Percentiles rank a stretch among this genome's conserved stretches.
Conservation (phyloP, 2,329 filamentous ascomycete genomes). For the Neofusicoccum parvum region DNA sequence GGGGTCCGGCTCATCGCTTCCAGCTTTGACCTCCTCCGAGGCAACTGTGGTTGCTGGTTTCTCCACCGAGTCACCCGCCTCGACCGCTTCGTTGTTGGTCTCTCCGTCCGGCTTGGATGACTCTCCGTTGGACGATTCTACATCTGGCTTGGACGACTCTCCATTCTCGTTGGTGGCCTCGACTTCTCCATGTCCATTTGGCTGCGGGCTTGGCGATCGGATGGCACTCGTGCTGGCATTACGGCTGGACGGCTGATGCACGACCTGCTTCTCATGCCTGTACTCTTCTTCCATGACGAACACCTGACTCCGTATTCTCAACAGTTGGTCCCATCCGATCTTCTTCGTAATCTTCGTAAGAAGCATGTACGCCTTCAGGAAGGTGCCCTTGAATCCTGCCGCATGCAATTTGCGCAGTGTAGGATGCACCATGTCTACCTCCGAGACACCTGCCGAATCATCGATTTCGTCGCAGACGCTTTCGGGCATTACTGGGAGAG, state of each 20-base stretch:
- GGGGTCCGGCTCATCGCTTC: conserved; percentile 65
- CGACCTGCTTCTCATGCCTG: conserved; percentile 74
- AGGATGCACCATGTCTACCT: conserved; percentile 82
- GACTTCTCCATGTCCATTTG: conserved; percentile 45
- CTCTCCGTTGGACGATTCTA: conserved; percentile 34
- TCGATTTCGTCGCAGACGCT: conserved; percentile 95
- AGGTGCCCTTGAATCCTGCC: conserved; percentile 89
- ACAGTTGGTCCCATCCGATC: conserved; percentile 95
- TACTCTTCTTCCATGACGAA: conserved; percentile 99
- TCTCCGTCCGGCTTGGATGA: conserved; percentile 30
- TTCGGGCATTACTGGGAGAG: conserved; percentile 83
- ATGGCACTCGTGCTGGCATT: conserved; percentile 81
- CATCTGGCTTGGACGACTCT: conserved; percentile 32
- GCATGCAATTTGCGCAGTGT: conserved; percentile 84
- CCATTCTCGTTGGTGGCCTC: conserved; percentile 29
- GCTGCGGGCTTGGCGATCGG: conserved; percentile 61
- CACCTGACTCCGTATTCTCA: conserved; percentile 93
- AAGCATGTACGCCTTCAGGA: conserved; percentile 90
- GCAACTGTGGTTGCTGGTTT: conserved; percentile 79
- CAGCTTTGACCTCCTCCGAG: conserved; percentile 74
- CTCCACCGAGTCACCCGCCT: conserved; percentile 59
- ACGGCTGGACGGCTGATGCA: conserved; percentile 54
- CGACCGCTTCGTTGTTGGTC: conserved; percentile 31
- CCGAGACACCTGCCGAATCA: conserved; percentile 76
- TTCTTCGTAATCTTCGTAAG: conserved; percentile 94